These are phyloP conservation scores for Schizonepeta tenuifolia DNA, from an alignment of 257 asterid genomes.

Conservation along the genomic window DNA sequence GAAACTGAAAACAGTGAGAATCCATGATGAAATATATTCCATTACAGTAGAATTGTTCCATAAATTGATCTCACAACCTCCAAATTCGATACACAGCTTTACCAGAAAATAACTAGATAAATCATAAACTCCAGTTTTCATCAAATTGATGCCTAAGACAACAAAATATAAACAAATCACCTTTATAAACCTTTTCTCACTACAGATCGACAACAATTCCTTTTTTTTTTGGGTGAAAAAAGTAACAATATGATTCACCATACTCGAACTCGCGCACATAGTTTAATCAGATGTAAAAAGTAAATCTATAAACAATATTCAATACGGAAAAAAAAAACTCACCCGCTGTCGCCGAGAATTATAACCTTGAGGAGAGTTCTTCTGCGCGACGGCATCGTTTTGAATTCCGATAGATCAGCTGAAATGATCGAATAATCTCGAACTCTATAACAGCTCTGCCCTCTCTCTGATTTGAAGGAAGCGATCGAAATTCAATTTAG, in stretches of 20 bases:
- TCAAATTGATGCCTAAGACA: neutral
- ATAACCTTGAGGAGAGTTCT: slow-evolving; percentile 98
- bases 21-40: neutral
- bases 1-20: neutral
- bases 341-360: slow-evolving; percentile 99
- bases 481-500: slow-evolving; percentile 31
- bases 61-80: neutral
- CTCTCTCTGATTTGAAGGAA: neutral
- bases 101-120: neutral
- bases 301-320: neutral
- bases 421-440: slow-evolving; percentile 41
- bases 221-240: neutral
- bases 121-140: slow-evolving; percentile 17
- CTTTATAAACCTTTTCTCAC: slow-evolving; percentile 26
- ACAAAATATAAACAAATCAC: slow-evolving; percentile 2
- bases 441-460: neutral
- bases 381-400: slow-evolving; percentile 86
- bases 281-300: neutral
- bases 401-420: slow-evolving; percentile 26
- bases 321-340: slow-evolving; percentile 17
- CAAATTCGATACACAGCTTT: neutral
- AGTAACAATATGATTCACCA: slow-evolving; percentile 3
- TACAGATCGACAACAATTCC: slow-evolving; percentile 6
- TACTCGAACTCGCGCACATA: neutral
- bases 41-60: neutral